Conservation (phyloP, 1,284 basidiomycete species). For the Peniophora sp. region DNA sequence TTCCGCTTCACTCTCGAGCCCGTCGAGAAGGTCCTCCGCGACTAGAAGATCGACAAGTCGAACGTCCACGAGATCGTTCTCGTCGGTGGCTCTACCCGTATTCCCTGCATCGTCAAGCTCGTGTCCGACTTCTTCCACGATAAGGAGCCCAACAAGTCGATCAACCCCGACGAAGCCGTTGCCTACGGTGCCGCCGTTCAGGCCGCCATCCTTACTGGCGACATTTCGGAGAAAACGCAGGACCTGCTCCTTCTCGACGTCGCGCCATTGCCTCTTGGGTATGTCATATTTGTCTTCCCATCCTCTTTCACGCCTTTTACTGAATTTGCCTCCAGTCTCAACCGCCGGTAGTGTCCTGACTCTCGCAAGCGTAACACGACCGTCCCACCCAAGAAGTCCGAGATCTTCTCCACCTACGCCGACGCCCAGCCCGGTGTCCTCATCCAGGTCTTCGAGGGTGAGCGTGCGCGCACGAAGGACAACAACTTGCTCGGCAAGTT, state of each 20-base stretch:
- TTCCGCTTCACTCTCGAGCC: conserved; percentile 97
- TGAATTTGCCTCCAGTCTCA: too few relatives aligned
- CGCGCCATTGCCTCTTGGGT: conserved; percentile 83
- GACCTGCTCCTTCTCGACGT: conserved; percentile 97
- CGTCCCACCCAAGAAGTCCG: conserved; percentile 98
- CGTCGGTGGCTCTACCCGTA: conserved; percentile 98
- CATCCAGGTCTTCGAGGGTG: conserved; percentile 99
- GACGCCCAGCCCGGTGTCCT: conserved; percentile 98
- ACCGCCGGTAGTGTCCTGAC: conserved; percentile 8
- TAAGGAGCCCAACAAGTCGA: conserved; percentile 92
- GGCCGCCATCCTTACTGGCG: conserved; percentile 96
- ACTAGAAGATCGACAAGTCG: conserved; percentile 96
- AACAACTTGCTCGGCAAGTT: conserved; percentile 99
- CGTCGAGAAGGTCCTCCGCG: conserved; percentile 96
- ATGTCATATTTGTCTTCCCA: conserved; percentile 3
- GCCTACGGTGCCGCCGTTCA: conserved; percentile 99
- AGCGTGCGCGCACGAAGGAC: conserved; percentile 98
- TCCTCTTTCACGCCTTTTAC: too few relatives aligned
- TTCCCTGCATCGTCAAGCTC: conserved; percentile 96
- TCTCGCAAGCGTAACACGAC: conserved; percentile 90
- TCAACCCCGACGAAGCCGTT: conserved; percentile 99
- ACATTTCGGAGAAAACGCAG: conserved; percentile 97
- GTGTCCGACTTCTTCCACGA: conserved; percentile 99
- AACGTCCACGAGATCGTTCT: conserved; percentile 96
- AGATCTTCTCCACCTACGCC: conserved; percentile 98